Evolutionary conservation across 805 yeast genomes (phyloP), one percentile per base, ranked within the genome.

Genomic region (Wickerhamiella azyma): DNA sequence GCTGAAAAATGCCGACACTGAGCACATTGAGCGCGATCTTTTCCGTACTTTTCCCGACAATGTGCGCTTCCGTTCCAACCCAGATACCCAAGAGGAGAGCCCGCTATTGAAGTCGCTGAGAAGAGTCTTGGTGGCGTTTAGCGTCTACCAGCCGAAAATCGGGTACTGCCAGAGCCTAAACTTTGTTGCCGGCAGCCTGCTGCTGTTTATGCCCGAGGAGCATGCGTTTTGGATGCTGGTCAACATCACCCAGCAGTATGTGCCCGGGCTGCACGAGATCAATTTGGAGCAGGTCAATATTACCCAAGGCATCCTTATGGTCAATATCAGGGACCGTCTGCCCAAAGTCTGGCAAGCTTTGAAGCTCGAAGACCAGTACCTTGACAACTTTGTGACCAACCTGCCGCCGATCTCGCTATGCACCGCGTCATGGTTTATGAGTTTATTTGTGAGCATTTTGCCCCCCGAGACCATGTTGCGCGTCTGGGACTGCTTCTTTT

Each of bases 371-470:
- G 65, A 64, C 16, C 47, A 71, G 63, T 41, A 68, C 59, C 57
- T 62, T 53, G 56, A 63, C 61, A 55, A 66, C 44, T 65, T 84
- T 50, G 69, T 89, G 28, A 70, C 76, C 13, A 79, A 81, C 53
- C 65, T 88, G 38, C 97, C 98, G 1, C 94, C 96, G 1, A 74
- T 92, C 3, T 83, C 96, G 1, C 69, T 92, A 39, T 92, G 94
- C 53, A 92, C 97, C 0, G 89, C 96, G 0, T 79, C 94, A 46
- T 92, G 98, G 98, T 92, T 92, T 59, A 89, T 92, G 97, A 83
- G 96, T 55, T 75, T 85, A n/a, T 92, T 83, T 63, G 85, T 92
- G 30, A 95, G 94, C 0, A 77, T 81, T 0, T 63, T 92, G 21
- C 98, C 98, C 0, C 76, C 85, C 18, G 97, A 92, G 58, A 75